Conservation (phyloP, 495 filamentous ascomycete genomes). For the Hypoxylon fuscum region DNA sequence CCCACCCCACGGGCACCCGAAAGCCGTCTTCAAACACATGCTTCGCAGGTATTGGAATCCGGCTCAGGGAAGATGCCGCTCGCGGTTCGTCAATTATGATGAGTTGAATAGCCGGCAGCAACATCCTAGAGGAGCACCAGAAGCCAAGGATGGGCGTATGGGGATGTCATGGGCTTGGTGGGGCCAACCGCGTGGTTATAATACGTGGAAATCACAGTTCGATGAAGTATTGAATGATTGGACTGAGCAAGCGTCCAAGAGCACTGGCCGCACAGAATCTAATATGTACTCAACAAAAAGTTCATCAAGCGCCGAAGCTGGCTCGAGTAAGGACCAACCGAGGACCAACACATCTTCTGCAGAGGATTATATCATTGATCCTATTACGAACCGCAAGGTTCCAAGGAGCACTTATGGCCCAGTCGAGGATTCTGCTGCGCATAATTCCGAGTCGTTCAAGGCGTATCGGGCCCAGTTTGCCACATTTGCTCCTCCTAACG, state of each 20-base stretch:
- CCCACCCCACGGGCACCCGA: conserved; percentile 40
- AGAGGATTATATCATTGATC: conserved; percentile 62
- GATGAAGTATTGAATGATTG: conserved; percentile 15
- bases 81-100: conserved; percentile 19
- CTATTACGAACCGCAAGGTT: conserved; percentile 70
- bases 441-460: conserved; percentile 38
- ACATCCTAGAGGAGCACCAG: conserved; percentile 6
- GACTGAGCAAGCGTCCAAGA: background rate
- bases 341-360: background rate
- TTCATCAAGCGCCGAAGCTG: background rate
- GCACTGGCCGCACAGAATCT: background rate
- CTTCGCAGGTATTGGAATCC: conserved; percentile 49
- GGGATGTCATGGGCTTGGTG: conserved; percentile 9
- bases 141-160: background rate
- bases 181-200: background rate
- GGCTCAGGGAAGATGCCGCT: conserved; percentile 6
- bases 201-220: conserved; percentile 26
- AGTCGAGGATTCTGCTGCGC: background rate
- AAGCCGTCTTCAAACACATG: conserved; percentile 44
- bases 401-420: conserved; percentile 29
- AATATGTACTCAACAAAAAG: background rate
- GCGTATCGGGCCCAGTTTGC: conserved; percentile 51
- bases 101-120: conserved; percentile 18
- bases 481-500: conserved; percentile 37
- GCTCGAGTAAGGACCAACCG: background rate